phyloP scores from a whole-genome alignment of 176 grass and related monocot genomes.

The Oryza australiensis region DNA sequence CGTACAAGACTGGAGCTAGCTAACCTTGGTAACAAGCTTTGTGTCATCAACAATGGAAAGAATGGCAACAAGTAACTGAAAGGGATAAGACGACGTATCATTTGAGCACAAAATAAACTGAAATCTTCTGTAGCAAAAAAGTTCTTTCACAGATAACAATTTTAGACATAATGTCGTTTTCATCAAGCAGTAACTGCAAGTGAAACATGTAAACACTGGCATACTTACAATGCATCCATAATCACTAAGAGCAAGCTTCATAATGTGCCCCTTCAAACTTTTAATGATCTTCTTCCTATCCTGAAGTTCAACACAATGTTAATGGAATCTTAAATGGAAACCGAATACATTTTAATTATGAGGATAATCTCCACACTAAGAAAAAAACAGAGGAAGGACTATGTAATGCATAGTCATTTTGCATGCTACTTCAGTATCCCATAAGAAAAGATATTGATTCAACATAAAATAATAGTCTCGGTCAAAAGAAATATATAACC shows the following conservation, averaged over 20 bases:
- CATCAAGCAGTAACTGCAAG: background rate
- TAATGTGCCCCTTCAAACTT: constrained; percentile 81
- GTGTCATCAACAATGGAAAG: constrained; percentile 94
- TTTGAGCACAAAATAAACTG: background rate
- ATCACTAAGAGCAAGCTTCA: constrained; percentile 80
- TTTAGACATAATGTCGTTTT: background rate
- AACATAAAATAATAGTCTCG: background rate
- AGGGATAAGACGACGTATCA: constrained; percentile 29
- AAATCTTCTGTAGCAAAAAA: background rate
- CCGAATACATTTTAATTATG: background rate
- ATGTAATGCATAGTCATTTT: background rate
- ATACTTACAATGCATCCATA: constrained; percentile 92
- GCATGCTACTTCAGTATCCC: background rate
- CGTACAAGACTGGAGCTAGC: background rate
- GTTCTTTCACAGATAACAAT: background rate
- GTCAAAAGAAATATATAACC: background rate
- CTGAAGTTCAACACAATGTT: constrained; percentile 48
- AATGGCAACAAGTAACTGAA: constrained; percentile 72
- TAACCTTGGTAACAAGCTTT: constrained; percentile 86
- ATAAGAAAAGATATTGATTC: background rate
- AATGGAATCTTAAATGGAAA: constrained; percentile 12
- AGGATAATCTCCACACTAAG: background rate
- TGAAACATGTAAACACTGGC: background rate
- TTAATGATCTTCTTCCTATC: constrained; percentile 97
- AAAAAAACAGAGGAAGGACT: constrained; percentile 1